phyloP scores from a whole-genome alignment of 164 flowering plant species.

The Liriodendron chinense region DNA sequence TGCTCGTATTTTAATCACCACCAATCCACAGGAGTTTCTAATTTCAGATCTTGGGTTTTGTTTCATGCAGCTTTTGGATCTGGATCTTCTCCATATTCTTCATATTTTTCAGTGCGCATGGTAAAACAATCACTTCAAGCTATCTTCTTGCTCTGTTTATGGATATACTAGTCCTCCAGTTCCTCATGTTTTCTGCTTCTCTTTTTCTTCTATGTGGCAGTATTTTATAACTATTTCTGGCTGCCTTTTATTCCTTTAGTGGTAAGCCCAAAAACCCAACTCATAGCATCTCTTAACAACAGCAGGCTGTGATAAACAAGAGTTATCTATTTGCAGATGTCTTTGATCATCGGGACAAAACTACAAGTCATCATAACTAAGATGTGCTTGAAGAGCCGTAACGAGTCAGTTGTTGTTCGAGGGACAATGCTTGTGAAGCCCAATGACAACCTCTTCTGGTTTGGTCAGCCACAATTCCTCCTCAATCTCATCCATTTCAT shows the following conservation, averaged over 20 bases:
- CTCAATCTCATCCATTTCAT: constrained; percentile 50
- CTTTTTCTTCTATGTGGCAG: constrained; percentile 28
- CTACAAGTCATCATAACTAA: constrained; percentile 57
- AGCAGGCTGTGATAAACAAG: neutral
- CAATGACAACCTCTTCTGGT: constrained; percentile 60
- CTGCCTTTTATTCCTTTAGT: constrained; percentile 59
- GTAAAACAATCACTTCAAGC: constrained; percentile 23
- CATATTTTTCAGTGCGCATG: constrained; percentile 60
- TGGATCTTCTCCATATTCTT: constrained; percentile 57
- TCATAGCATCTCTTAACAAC: neutral
- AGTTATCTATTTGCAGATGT: constrained; percentile 32
- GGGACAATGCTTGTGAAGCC: constrained; percentile 66
- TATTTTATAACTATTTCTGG: constrained; percentile 50
- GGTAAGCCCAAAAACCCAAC: constrained; percentile 29
- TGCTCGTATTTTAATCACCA: neutral
- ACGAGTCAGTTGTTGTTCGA: constrained; percentile 33
- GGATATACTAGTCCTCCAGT: no score
- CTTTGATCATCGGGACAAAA: constrained; percentile 54
- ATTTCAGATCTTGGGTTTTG: neutral
- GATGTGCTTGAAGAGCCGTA: constrained; percentile 50
- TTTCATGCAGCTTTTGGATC: constrained; percentile 52
- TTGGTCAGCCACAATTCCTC: constrained; percentile 48
- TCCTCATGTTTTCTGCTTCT: neutral
- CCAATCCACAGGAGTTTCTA: neutral
- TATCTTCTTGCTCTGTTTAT: neutral